These are phyloP conservation scores for Entomortierella chlamydospora DNA, from an alignment of 192 early-diverging fungal genomes.

Conservation along the genomic window DNA sequence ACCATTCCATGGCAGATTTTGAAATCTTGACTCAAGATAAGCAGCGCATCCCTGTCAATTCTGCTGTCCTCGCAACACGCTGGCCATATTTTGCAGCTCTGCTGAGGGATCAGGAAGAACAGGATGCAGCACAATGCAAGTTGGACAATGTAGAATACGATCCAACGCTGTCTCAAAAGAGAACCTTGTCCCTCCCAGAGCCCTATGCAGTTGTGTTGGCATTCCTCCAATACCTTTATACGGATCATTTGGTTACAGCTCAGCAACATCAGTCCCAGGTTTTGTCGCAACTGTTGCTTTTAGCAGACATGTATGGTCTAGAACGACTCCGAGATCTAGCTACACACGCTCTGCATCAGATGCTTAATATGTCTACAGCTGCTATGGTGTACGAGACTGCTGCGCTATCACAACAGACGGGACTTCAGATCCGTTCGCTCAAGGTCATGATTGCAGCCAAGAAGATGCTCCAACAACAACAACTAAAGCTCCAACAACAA, in stretches of 20 bases:
- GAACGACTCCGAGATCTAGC: slow-evolving; percentile 66
- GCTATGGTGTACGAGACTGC: slow-evolving; percentile 76
- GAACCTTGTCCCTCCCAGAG: slow-evolving; percentile 54
- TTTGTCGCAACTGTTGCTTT: slow-evolving; percentile 69
- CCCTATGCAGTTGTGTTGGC: slow-evolving; percentile 63
- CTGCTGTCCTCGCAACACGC: slow-evolving; percentile 53
- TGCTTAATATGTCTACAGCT: slow-evolving; percentile 69
- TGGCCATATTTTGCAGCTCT: slow-evolving; percentile 62
- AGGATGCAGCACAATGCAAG: slow-evolving; percentile 41
- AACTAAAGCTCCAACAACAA: slow-evolving; percentile 53
- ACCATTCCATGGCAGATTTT: slow-evolving; percentile 60
- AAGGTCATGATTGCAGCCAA: slow-evolving; percentile 65
- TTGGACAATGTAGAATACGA: slow-evolving; percentile 47
- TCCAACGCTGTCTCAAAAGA: slow-evolving; percentile 37
- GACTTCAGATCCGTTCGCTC: slow-evolving; percentile 70
- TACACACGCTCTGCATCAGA: slow-evolving; percentile 71
- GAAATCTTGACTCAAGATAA: slow-evolving; percentile 56
- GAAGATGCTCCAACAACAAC: slow-evolving; percentile 69
- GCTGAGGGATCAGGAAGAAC: slow-evolving; percentile 49
- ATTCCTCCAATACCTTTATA: slow-evolving; percentile 76
- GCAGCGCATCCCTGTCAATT: slow-evolving; percentile 59
- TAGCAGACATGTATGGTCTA: slow-evolving; percentile 73
- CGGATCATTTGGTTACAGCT: slow-evolving; percentile 73
- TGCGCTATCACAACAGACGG: slow-evolving; percentile 72
- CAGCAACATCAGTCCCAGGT: slow-evolving; percentile 76